Percentiles rank a stretch among this genome's conserved stretches.
Conservation (phyloP, 768 basidiomycete genomes). For the Hebeloma cylindrosporum region DNA sequence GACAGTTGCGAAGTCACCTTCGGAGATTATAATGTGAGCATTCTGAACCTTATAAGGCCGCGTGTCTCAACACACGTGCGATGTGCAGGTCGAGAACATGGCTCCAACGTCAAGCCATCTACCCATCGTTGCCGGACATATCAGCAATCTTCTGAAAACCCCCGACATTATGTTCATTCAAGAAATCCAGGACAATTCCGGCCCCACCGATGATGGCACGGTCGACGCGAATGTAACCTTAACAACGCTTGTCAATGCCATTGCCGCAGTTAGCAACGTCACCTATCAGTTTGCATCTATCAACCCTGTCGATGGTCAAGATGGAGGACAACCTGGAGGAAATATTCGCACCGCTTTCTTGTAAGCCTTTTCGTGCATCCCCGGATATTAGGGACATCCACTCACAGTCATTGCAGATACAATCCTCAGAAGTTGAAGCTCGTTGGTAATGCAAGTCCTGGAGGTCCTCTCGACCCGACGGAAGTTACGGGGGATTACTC, state of each 20-base stretch:
- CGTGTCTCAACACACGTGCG: neutral
- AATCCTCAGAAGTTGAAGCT: slow-evolving; percentile 50
- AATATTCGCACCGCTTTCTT: slow-evolving; percentile 63
- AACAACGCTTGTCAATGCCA: slow-evolving; percentile 46
- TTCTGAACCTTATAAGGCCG: neutral
- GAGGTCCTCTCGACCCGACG: slow-evolving; percentile 48
- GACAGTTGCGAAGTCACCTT: slow-evolving; percentile 49
- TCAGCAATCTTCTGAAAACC: slow-evolving; percentile 44
- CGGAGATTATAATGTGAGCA: slow-evolving; percentile 60
- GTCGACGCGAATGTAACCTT: slow-evolving; percentile 56
- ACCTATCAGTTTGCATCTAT: slow-evolving; percentile 51
- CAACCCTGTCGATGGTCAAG: slow-evolving; percentile 50
- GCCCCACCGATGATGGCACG: slow-evolving; percentile 50
- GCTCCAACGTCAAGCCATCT: slow-evolving; percentile 49
- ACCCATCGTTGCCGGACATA: slow-evolving; percentile 50
- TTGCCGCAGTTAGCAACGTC: slow-evolving; percentile 41
- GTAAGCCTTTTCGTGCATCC: too few species aligned
- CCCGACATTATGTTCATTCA: slow-evolving; percentile 65
- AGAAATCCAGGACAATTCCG: slow-evolving; percentile 63
- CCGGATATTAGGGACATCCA: too few species aligned
- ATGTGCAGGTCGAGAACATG: slow-evolving; percentile 57
- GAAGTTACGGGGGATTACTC: slow-evolving; percentile 33
- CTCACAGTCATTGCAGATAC: slow-evolving; percentile 31
- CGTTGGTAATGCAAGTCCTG: slow-evolving; percentile 44
- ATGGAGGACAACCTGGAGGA: slow-evolving; percentile 62